A percentile compares a stretch with the other conserved stretches of the same genome.
phyloP scores from a whole-genome alignment of 2,329 filamentous ascomycete species.

The Ophiostoma ulmi region DNA sequence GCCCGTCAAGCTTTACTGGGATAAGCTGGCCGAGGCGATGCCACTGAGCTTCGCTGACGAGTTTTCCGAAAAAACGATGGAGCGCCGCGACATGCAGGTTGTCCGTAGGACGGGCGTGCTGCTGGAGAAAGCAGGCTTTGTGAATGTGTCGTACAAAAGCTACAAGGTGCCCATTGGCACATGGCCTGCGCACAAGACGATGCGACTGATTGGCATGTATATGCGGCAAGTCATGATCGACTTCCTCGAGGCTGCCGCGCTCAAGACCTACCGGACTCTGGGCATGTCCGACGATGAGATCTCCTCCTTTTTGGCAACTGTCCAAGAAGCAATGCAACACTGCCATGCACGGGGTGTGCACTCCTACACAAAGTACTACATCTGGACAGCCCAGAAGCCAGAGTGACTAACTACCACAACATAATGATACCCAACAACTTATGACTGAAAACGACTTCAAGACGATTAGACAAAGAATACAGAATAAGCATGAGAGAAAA shows the following conservation, averaged over 20 bases:
- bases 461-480: background rate
- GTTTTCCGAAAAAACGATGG: slow-evolving; percentile 35
- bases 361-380: slow-evolving; percentile 39
- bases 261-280: slow-evolving; percentile 37
- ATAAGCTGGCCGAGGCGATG: slow-evolving; percentile 31
- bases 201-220: slow-evolving; percentile 39
- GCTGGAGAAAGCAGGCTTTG: slow-evolving; percentile 41
- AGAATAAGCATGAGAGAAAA: background rate
- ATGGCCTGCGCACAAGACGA: slow-evolving; percentile 39
- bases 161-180: slow-evolving; percentile 43
- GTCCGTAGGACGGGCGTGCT: slow-evolving; percentile 33
- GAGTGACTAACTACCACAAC: background rate
- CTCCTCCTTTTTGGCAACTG: slow-evolving; percentile 32
- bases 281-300: slow-evolving; percentile 34
- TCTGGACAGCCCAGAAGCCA: slow-evolving; percentile 40
- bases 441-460: background rate
- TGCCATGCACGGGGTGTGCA: slow-evolving; percentile 37
- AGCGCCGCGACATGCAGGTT: slow-evolving; percentile 31
- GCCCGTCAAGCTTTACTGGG: slow-evolving; percentile 34
- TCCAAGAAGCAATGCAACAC: slow-evolving; percentile 29
- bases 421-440: background rate
- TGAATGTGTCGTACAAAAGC: slow-evolving; percentile 37
- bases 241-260: slow-evolving; percentile 36
- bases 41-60: background rate
- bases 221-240: slow-evolving; percentile 37